phyloP scores from a whole-genome alignment of 2,329 filamentous ascomycete genomes.

The Xylaria sp. region DNA sequence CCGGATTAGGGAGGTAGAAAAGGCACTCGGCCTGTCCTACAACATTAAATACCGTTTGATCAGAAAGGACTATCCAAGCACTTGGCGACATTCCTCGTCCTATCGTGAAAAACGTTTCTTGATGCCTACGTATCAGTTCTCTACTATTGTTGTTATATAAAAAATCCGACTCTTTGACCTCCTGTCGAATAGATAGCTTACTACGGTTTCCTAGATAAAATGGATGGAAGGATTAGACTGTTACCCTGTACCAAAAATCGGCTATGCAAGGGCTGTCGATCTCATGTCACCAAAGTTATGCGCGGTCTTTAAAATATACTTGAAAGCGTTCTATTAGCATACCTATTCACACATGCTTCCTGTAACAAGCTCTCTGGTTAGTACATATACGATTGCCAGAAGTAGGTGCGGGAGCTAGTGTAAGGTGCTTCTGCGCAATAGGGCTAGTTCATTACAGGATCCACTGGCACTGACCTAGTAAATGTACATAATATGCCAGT shows the following conservation, averaged over 20 bases:
- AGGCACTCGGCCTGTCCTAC: neutral
- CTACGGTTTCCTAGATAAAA: neutral
- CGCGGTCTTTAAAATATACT: constrained; percentile 1
- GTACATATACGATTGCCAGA: neutral
- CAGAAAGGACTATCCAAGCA: neutral
- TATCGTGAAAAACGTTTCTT: neutral
- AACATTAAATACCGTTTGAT: neutral
- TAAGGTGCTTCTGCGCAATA: too few species aligned
- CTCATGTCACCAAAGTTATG: constrained; percentile 9
- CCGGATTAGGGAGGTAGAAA: constrained; percentile 17
- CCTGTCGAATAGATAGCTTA: neutral
- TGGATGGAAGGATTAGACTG: neutral
- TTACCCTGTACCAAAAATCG: neutral
- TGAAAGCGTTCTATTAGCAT: constrained; percentile 4
- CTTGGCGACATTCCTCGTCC: neutral
- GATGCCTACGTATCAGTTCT: neutral
- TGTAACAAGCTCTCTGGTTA: too few species aligned
- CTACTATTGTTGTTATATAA: neutral
- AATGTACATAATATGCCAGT: neutral
- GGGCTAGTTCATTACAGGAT: neutral
- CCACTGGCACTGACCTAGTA: neutral
- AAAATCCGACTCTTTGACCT: neutral
- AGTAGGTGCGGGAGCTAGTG: neutral
- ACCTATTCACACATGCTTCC: neutral
- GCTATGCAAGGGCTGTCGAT: constrained; percentile 14